Evolutionary conservation across 2,329 filamentous ascomycete species (phyloP).

Genomic region (Beauveria bassiana): DNA sequence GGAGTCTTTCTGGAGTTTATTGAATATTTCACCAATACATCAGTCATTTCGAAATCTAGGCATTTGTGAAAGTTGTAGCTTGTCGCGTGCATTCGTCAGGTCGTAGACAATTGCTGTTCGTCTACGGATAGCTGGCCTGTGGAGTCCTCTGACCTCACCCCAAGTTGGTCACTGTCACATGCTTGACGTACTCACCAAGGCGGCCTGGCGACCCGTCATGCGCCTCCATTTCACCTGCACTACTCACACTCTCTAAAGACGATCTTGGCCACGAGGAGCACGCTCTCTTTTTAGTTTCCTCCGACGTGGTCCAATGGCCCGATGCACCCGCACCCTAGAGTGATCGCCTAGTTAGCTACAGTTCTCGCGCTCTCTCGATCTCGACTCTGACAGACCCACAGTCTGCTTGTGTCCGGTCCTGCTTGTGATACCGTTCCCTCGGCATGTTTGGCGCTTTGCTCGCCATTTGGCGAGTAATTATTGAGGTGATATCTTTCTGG

Average conservation of each 20-base stretch:
- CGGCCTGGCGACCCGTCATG: constrained; percentile 5
- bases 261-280: constrained; percentile 2
- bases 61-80: not conserved
- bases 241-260: not conserved
- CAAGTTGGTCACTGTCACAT: constrained; percentile 3
- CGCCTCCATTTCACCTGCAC: constrained; percentile 3
- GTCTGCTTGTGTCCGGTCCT: constrained; percentile 16
- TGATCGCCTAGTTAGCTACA: not conserved
- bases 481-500: constrained; percentile 58
- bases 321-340: not conserved
- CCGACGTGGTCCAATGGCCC: constrained; percentile 5
- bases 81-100: not conserved
- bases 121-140: not conserved
- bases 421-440: constrained; percentile 26
- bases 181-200: not conserved
- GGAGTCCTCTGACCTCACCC: constrained; percentile 1
- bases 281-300: not conserved
- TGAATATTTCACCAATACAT: constrained; percentile 7
- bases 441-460: constrained; percentile 35
- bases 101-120: not conserved
- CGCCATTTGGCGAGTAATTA: constrained; percentile 49
- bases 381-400: not conserved
- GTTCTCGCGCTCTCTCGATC: not conserved
- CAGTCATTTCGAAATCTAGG: not conserved
- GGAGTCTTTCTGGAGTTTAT: constrained; percentile 16